phyloP scores from a whole-genome alignment of 345 rosid species.

The Camelina hispida region DNA sequence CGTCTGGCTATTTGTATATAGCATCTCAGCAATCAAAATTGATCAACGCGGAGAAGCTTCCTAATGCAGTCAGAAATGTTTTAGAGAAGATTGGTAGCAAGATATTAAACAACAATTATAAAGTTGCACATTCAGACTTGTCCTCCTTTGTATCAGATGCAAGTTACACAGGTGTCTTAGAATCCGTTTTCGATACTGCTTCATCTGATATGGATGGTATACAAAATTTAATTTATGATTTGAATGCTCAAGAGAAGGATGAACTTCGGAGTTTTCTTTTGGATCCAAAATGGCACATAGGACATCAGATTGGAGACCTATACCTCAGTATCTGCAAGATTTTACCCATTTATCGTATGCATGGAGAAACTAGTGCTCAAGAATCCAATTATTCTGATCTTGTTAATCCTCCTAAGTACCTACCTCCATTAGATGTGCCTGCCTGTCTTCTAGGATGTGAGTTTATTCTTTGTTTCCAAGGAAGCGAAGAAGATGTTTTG shows the following conservation, averaged over 20 bases:
- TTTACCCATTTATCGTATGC: slow-evolving; percentile 75
- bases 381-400: slow-evolving; percentile 68
- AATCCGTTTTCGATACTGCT: slow-evolving; percentile 64
- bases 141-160: slow-evolving; percentile 64
- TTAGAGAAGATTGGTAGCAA: slow-evolving; percentile 89
- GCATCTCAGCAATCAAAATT: slow-evolving; percentile 78
- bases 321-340: slow-evolving; percentile 65
- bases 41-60: slow-evolving; percentile 67
- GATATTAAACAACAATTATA: slow-evolving; percentile 60
- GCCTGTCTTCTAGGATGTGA: slow-evolving; percentile 66
- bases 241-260: slow-evolving; percentile 72
- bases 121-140: slow-evolving; percentile 77
- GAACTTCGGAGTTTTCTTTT: slow-evolving; percentile 78
- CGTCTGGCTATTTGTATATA: slow-evolving; percentile 72
- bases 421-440: slow-evolving; percentile 77
- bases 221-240: slow-evolving; percentile 48
- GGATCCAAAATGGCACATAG: slow-evolving; percentile 82
- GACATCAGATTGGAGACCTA: slow-evolving; percentile 53
- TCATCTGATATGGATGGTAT: slow-evolving; percentile 50
- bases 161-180: slow-evolving; percentile 72
- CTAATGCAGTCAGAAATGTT: slow-evolving; percentile 57
- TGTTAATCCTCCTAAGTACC: slow-evolving; percentile 71
- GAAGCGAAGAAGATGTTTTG: slow-evolving; percentile 71
- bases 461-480: slow-evolving; percentile 61
- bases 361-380: slow-evolving; percentile 55